These are phyloP conservation scores for Capsicum baccatum DNA, from an alignment of 257 asterid genomes.

Conservation along the genomic window DNA sequence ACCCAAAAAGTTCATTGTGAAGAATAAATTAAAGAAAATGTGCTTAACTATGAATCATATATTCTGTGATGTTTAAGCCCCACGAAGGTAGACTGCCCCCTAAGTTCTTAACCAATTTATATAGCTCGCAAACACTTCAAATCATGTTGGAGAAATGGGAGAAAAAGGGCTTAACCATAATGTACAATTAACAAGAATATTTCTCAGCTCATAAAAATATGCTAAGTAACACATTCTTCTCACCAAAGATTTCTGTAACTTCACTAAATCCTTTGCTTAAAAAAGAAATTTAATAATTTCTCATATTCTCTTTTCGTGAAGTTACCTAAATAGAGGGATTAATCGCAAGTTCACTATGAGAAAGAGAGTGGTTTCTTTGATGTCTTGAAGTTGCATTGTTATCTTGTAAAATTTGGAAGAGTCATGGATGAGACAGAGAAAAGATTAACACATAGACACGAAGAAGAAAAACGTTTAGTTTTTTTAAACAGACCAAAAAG, in stretches of 20 bases:
- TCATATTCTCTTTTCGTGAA: background rate
- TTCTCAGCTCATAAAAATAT: background rate
- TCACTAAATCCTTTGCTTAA: background rate
- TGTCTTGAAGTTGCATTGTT: background rate
- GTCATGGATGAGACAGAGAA: background rate
- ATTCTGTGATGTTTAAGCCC: background rate
- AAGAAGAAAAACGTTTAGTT: background rate
- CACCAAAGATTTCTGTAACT: slow-evolving; percentile 4
- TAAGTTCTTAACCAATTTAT: background rate
- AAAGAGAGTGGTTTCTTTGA: background rate
- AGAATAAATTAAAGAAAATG: background rate
- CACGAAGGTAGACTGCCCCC: background rate
- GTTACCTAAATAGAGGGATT: slow-evolving; percentile 2
- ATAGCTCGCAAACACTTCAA: background rate
- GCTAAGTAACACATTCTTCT: background rate
- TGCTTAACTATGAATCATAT: background rate
- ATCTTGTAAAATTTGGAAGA: slow-evolving; percentile 15
- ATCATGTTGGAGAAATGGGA: slow-evolving; percentile 5
- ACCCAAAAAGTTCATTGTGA: no score
- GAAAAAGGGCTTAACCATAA: background rate
- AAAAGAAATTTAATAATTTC: background rate
- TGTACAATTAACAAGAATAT: background rate
- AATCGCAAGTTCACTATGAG: background rate
- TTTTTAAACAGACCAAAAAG: background rate
- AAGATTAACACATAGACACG: background rate